These are phyloP conservation scores for Apophysomyces variabilis DNA, from an alignment of 371 early-diverging fungal species.

Conservation along the genomic window DNA sequence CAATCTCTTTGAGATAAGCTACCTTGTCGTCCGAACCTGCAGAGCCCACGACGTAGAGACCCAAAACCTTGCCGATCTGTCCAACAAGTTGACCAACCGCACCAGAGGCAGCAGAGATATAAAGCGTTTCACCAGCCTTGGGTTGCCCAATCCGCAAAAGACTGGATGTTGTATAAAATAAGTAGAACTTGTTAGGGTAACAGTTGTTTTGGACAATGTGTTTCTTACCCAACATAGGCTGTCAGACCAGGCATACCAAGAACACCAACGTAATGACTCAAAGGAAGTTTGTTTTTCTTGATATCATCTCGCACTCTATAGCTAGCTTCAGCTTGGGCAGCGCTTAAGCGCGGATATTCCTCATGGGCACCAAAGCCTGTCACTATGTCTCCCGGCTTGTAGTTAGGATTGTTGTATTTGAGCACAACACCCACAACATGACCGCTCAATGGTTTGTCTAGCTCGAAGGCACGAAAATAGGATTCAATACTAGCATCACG, in stretches of 20 bases:
- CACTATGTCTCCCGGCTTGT: slow-evolving; percentile 63
- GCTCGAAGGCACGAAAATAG: slow-evolving; percentile 52
- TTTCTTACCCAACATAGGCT: slow-evolving; percentile 42
- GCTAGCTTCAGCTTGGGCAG: slow-evolving; percentile 22
- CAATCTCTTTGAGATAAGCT: slow-evolving; percentile 62
- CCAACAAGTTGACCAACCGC: slow-evolving; percentile 65
- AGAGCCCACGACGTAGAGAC: slow-evolving; percentile 77
- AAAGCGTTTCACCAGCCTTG: slow-evolving; percentile 55
- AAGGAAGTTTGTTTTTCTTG: slow-evolving; percentile 40
- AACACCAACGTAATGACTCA: slow-evolving; percentile 53
- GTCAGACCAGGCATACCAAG: slow-evolving; percentile 61
- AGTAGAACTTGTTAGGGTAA: not conserved
- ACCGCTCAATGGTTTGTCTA: slow-evolving; percentile 60
- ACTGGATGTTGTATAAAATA: slow-evolving; percentile 12
- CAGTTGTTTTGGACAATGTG: not conserved
- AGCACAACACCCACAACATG: slow-evolving; percentile 62
- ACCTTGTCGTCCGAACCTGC: slow-evolving; percentile 85
- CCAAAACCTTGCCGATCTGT: slow-evolving; percentile 73
- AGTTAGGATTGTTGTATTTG: slow-evolving; percentile 54
- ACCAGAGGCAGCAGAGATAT: slow-evolving; percentile 61
- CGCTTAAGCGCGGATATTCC: slow-evolving; percentile 41
- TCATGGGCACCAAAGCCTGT: slow-evolving; percentile 47
- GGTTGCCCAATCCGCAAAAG: slow-evolving; percentile 39
- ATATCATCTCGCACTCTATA: slow-evolving; percentile 39
- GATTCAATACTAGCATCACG: slow-evolving; percentile 46